Percentiles rank a stretch among this genome's conserved stretches.
Evolutionary conservation across 768 basidiomycete species (phyloP).

Genomic region (Tulasnella sp.): DNA sequence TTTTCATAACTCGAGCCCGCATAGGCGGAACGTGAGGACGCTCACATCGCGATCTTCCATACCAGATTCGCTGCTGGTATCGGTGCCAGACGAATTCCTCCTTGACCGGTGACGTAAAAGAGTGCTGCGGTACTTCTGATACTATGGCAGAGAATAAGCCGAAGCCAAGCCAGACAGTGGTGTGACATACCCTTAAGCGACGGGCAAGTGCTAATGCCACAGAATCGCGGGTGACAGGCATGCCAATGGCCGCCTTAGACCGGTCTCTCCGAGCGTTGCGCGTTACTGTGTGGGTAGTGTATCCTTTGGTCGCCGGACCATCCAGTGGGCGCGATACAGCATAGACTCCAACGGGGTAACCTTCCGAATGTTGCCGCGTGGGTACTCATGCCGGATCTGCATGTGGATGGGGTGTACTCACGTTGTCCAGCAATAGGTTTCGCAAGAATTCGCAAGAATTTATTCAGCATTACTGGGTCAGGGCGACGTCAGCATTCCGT

Average conservation of each 20-base stretch:
- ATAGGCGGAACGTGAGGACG: constrained; percentile 4
- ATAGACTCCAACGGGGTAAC: constrained; percentile 11
- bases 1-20: constrained; percentile 6
- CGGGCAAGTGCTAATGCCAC: constrained; percentile 7
- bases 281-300: neutral
- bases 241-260: neutral
- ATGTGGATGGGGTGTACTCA: neutral
- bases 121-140: constrained; percentile 6
- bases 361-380: neutral
- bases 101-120: constrained; percentile 1
- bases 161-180: neutral
- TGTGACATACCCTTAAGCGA: neutral
- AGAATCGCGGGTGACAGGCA: constrained; percentile 4
- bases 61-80: neutral
- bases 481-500: neutral
- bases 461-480: constrained; percentile 5
- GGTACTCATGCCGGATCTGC: neutral
- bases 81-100: neutral
- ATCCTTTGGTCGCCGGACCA: neutral
- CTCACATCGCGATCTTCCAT: neutral
- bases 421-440: constrained; percentile 15
- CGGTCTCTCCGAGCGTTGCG: neutral
- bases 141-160: neutral
- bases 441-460: constrained; percentile 9
- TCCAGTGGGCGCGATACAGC: constrained; percentile 9